These are phyloP conservation scores for Chaetomiaceae sp. DNA, from an alignment of 2,329 filamentous ascomycete genomes.

Conservation along the genomic window DNA sequence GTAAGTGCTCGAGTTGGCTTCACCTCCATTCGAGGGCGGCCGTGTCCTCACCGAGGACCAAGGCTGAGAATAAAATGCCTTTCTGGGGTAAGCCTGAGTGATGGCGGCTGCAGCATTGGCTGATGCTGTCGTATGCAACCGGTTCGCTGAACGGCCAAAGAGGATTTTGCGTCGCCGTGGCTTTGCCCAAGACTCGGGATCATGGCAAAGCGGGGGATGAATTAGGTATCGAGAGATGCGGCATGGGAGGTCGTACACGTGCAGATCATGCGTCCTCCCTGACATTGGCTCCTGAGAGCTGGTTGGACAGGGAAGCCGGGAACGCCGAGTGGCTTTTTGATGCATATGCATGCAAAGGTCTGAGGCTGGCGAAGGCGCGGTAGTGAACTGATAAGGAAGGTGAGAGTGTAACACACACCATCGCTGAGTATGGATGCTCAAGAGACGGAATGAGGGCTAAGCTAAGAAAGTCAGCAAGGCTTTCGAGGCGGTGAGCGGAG, in stretches of 20 bases:
- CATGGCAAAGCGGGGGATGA: background rate
- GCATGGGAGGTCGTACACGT: background rate
- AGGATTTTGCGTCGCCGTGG: background rate
- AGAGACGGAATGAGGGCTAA: no score
- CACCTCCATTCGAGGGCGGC: no score
- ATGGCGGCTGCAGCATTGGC: background rate
- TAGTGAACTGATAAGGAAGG: background rate
- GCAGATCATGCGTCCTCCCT: background rate
- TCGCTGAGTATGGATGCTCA: no score
- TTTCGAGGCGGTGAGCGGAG: no score
- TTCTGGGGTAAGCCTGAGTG: no score
- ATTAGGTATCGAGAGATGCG: no score
- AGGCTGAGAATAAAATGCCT: background rate
- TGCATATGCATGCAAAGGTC: background rate
- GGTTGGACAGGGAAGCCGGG: background rate
- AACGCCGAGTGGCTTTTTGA: background rate
- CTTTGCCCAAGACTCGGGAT: background rate
- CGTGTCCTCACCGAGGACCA: background rate
- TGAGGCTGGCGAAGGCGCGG: background rate
- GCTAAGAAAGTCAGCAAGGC: no score
- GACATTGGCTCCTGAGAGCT: background rate
- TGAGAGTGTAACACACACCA: no score
- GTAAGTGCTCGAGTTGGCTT: background rate
- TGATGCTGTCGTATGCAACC: background rate
- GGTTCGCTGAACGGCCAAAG: background rate